Percentiles rank a stretch among this genome's conserved stretches.
These are phyloP conservation scores for Monilinia fructicola DNA, from an alignment of 2,329 filamentous ascomycete genomes.

Conservation along the genomic window DNA sequence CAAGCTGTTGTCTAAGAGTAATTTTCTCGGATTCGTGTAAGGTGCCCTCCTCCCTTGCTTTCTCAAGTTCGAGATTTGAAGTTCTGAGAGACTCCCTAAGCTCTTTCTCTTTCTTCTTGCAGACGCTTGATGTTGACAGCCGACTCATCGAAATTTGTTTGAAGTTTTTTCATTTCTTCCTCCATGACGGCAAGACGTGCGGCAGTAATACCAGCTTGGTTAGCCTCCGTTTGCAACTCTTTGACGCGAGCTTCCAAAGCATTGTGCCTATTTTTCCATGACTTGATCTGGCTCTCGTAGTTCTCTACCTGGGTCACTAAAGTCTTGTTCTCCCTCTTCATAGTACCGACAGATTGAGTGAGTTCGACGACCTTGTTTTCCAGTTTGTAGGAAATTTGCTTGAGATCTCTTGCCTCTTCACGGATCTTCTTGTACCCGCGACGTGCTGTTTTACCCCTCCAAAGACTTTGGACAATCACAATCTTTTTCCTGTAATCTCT, in stretches of 20 bases:
- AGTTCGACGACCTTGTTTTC: conserved; percentile 99
- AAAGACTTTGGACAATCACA: conserved; percentile 85
- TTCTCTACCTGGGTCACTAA: conserved; percentile 87
- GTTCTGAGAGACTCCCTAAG: conserved; percentile 78
- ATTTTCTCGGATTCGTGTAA: conserved; percentile 83
- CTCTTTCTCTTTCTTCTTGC: conserved; percentile 86
- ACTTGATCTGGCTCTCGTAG: conserved; percentile 94
- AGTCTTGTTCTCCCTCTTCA: conserved; percentile 93
- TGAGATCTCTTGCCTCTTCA: conserved; percentile 95
- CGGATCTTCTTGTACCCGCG: conserved; percentile 85
- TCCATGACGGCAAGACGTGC: conserved; percentile 90
- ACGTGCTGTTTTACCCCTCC: conserved; percentile 81
- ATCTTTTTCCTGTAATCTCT: conserved; percentile 87
- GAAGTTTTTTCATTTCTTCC: conserved; percentile 90
- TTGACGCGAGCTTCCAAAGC: conserved; percentile 85
- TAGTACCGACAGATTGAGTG: conserved; percentile 86
- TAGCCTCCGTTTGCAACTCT: conserved; percentile 93
- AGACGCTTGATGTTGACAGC: conserved; percentile 86
- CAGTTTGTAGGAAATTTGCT: conserved; percentile 98
- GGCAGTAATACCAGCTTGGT: conserved; percentile 93
- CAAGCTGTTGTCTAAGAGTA: conserved; percentile 81
- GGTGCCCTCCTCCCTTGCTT: conserved; percentile 70
- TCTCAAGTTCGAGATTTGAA: conserved; percentile 79
- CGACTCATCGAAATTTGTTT: conserved; percentile 86
- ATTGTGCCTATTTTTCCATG: conserved; percentile 90